Evolutionary conservation across 129 eudicot species (phyloP), one percentile per base, ranked within the genome.

Genomic region (Lactuca sativa): DNA sequence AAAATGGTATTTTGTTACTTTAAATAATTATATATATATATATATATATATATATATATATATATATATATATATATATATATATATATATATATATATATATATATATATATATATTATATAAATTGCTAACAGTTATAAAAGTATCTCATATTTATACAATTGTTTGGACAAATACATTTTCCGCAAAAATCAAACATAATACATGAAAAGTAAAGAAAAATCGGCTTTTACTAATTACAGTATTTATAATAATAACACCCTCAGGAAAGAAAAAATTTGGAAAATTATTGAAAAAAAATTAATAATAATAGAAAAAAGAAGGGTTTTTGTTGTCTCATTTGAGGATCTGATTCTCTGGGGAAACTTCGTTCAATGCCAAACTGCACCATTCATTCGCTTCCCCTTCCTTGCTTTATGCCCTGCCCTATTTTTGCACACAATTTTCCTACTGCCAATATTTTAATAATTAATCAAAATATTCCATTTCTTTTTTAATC

Each of bases 261-360:
- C 76, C 70, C 62, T 69, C 9, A 77, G 62, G 41, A 71, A 38
- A 34, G 54, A 60, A 56, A 49, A 75, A 75, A 67, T 4, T 12
- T 57, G 44, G 74, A 54, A 77, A 54, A 30, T 76, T 76, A 69
- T 76, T 68, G 7, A 13, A n/a, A 59, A 59, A 56, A 55, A 21
- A 36, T 70, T 9, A 3, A 14, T 31, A 8, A 14, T 21, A 32
- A 38, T 59, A 60, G 9, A 52, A 31, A 36, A 15, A 56, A 55
- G 36, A 38, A 55, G 49, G 44, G 18, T 30, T 51, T 59, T 71
- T 69, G 76, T 69, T 69, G 52, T 47, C 81, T 77, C 78, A 40
- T 64, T 64, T 74, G 78, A 74, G 62, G 76, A 77, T 69, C 70
- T 77, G 81, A 77, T 77, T 77, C 81, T 69, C 75, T 69, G 76